These are phyloP conservation scores for Leptographium galeiforme DNA, from an alignment of 2,329 filamentous ascomycete species.

Conservation along the genomic window DNA sequence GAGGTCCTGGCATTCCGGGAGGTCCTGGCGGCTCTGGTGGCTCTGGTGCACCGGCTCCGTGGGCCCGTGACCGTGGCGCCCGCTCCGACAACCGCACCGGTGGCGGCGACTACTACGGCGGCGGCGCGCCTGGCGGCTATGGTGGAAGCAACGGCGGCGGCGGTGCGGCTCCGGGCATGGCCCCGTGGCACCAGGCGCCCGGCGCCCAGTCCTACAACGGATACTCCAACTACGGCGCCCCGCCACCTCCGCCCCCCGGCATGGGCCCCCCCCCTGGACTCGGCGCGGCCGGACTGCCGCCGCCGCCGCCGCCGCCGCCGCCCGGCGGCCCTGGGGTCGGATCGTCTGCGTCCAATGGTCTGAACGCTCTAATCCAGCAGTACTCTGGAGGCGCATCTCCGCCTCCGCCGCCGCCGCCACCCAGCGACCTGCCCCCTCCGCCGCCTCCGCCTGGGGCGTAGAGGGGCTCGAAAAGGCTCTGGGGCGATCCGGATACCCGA, in stretches of 20 bases:
- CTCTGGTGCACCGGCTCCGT: slow-evolving; percentile 39
- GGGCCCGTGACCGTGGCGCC: slow-evolving; percentile 43
- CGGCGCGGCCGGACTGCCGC: not conserved
- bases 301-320: slow-evolving; percentile 3
- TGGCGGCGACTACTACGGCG: slow-evolving; percentile 18
- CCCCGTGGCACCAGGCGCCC: slow-evolving; percentile 26
- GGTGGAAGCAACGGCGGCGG: slow-evolving; percentile 16
- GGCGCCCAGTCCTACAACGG: slow-evolving; percentile 14
- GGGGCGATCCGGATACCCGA: not conserved
- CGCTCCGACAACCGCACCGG: slow-evolving; percentile 27
- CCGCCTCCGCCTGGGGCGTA: slow-evolving; percentile 16
- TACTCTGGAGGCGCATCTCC: slow-evolving; percentile 22
- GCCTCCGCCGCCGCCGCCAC: slow-evolving; percentile 17
- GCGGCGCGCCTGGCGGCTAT: slow-evolving; percentile 8
- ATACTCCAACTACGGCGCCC: slow-evolving; percentile 31
- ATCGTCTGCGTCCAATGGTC: slow-evolving; percentile 38
- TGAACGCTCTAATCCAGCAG: slow-evolving; percentile 54
- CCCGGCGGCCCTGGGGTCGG: slow-evolving; percentile 12
- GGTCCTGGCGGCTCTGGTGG: slow-evolving; percentile 21
- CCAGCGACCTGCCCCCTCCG: slow-evolving; percentile 22
- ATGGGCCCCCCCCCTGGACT: slow-evolving; percentile 17
- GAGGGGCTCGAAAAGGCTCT: slow-evolving; percentile 6
- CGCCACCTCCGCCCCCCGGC: slow-evolving; percentile 31
- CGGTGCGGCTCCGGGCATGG: slow-evolving; percentile 42
- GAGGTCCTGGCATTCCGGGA: slow-evolving; percentile 11